Evolutionary conservation across 331 rosid species (phyloP), one percentile per base, ranked within the genome.

Genomic region (Telfairia occidentalis): DNA sequence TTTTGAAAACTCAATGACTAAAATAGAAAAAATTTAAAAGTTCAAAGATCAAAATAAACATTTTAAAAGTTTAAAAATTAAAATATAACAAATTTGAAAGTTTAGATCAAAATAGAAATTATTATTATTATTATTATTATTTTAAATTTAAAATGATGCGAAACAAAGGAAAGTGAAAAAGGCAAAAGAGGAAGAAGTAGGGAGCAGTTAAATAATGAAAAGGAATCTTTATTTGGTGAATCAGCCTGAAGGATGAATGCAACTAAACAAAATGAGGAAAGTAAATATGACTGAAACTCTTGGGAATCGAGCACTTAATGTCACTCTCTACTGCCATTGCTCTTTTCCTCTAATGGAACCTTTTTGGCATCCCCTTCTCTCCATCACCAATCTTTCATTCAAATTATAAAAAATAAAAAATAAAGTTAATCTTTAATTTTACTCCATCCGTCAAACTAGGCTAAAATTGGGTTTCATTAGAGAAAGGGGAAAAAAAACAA

Each of bases 271-370:
- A 63, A 8, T 3, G 37, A 28, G 2, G 43, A 60, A 32, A 63
- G 70, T 63, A 63, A 60, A 60, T 60, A 35, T 34, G 71, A 35
- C 16, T 18, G 9, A 35, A 63, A 35, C 3, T 63, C 11, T 64
- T 64, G 48, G 71, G n/a, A 64, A 64, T 35, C 16, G 71, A 64
- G 71, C 29, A 64, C 18, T 64, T 64, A 10, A 64, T 35, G 71
- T 64, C 71, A 64, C 28, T 35, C 1, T 64, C 49, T n/a, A 18
- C 5, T 35, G 46, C 23, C 71, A 40, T 18, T 35, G 3, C n/a
- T 63, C 29, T 63, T 63, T 9, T 19, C 29, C 48, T 30, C 67
- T 30, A 5, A 60, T 0, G 67, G 42, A 60, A 60, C 23, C 66
- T 63, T 63, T 34, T 63, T n/a, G n/a, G 29, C 71, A 18, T 63